Conservation (phyloP, 257 asterid species). For the Salvia splendens region DNA sequence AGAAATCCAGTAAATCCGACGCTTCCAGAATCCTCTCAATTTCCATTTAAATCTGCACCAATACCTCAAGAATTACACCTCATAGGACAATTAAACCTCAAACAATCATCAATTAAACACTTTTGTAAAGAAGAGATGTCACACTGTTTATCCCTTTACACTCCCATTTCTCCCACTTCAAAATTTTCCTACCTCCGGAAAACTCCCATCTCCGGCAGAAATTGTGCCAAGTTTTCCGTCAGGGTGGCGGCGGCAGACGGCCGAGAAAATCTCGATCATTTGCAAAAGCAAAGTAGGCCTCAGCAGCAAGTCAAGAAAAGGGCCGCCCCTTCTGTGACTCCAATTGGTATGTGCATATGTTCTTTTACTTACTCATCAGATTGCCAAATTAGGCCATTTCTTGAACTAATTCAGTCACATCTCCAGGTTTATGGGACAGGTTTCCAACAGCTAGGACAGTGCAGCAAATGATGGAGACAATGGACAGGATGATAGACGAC, state of each 20-base stretch:
- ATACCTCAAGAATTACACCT: neutral
- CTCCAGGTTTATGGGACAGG: conserved; percentile 63
- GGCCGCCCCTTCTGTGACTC: conserved; percentile 44
- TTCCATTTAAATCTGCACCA: conserved; percentile 30
- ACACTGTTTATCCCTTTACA: conserved; percentile 32
- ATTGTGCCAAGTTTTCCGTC: conserved; percentile 6
- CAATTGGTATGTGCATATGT: conserved; percentile 44
- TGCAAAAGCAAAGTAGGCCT: conserved; percentile 45
- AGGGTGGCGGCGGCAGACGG: conserved; percentile 44
- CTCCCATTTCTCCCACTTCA: conserved; percentile 18
- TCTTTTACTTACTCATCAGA: too few relatives aligned
- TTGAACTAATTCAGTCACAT: neutral
- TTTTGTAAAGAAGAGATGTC: conserved; percentile 35
- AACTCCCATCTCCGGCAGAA: conserved; percentile 20
- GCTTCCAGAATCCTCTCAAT: conserved; percentile 49
- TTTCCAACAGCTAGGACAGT: conserved; percentile 74
- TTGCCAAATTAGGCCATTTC: too few relatives aligned
- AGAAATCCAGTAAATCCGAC: conserved; percentile 44
- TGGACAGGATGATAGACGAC: conserved; percentile 71
- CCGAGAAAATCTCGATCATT: conserved; percentile 48
- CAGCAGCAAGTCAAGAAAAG: conserved; percentile 48
- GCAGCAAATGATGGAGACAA: conserved; percentile 82
- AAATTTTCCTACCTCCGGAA: conserved; percentile 19
- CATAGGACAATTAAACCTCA: too few relatives aligned
- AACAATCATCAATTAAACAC: neutral